These are phyloP conservation scores for Clavulina sp. DNA, from an alignment of 768 basidiomycete genomes.

Conservation along the genomic window DNA sequence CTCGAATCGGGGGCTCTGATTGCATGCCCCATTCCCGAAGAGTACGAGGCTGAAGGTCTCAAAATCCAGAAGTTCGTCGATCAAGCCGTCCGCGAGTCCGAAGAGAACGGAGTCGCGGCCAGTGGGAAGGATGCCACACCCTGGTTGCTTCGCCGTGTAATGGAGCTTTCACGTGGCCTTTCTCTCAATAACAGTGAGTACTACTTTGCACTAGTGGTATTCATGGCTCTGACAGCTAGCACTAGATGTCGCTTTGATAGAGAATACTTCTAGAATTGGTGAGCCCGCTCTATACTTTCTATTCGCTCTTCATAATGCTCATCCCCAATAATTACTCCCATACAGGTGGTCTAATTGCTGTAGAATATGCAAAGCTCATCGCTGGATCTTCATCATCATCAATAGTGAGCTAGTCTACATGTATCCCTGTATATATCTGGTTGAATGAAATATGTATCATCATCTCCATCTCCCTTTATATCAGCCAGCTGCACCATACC, in stretches of 20 bases:
- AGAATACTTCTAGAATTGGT: constrained; percentile 80
- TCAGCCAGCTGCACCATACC: neutral
- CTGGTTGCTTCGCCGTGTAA: constrained; percentile 74
- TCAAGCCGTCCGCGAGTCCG: constrained; percentile 69
- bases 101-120: constrained; percentile 57
- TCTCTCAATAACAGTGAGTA: constrained; percentile 55
- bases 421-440: neutral
- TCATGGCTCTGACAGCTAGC: neutral
- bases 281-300: constrained; percentile 15
- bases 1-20: constrained; percentile 66
- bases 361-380: constrained; percentile 44
- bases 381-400: neutral
- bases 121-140: constrained; percentile 87
- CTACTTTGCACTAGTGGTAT: neutral
- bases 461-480: neutral
- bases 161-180: constrained; percentile 57
- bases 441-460: neutral
- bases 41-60: constrained; percentile 48
- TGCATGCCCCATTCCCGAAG: constrained; percentile 75
- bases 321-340: constrained; percentile 3
- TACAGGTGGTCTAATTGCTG: constrained; percentile 61
- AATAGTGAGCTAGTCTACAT: neutral
- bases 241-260: constrained; percentile 68
- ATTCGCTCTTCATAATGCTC: neutral
- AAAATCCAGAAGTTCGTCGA: constrained; percentile 62